A percentile compares a stretch with the other conserved stretches of the same genome.
These are phyloP conservation scores for Trichomonas vaginalis DNA, from an alignment of 208 protist species.

Conservation along the genomic window DNA sequence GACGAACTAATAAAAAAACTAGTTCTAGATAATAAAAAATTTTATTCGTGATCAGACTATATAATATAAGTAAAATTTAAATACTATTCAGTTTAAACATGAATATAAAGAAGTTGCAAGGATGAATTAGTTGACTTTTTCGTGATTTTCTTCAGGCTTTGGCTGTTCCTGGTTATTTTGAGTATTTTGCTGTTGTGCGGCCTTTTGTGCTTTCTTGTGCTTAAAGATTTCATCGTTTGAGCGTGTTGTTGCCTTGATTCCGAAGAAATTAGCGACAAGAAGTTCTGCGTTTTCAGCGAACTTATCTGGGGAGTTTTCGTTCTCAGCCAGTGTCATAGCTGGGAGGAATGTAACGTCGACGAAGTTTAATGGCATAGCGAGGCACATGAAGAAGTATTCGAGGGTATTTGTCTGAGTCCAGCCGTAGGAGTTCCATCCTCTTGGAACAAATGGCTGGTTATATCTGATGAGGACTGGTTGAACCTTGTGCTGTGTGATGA, in stretches of 20 bases:
- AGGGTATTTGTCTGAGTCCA: neutral
- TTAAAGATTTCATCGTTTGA: constrained; percentile 16
- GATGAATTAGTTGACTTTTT: neutral
- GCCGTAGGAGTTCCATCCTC: neutral
- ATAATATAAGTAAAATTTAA: neutral
- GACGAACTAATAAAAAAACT: neutral
- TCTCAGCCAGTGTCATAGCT: neutral
- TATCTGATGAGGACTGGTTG: neutral
- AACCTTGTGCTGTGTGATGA: neutral
- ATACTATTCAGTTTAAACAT: neutral
- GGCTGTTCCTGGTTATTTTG: neutral
- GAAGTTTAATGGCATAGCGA: neutral
- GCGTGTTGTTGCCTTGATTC: neutral
- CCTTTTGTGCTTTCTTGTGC: neutral
- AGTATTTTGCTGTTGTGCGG: neutral
- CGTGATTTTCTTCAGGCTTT: neutral
- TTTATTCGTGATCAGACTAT: neutral
- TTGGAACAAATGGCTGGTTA: neutral
- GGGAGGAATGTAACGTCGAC: neutral
- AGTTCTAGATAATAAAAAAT: neutral
- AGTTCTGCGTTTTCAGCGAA: neutral
- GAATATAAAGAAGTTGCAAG: neutral
- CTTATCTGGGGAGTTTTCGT: neutral
- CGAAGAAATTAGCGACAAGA: neutral
- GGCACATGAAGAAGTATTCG: neutral